These are phyloP conservation scores for Achaetomiella virescens DNA, from an alignment of 495 filamentous ascomycete species.

Conservation along the genomic window DNA sequence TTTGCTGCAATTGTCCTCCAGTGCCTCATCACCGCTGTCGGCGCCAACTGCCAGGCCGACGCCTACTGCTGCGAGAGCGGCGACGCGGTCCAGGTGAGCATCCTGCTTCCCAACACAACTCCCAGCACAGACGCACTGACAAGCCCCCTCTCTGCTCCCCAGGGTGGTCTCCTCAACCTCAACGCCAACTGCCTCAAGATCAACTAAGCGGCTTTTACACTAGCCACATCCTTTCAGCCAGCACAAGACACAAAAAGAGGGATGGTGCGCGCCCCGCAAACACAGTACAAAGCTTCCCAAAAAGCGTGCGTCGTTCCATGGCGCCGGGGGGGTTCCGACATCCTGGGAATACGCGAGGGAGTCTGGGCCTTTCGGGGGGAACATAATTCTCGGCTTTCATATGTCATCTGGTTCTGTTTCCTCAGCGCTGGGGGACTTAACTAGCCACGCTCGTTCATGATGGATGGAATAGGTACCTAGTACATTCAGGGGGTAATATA, in stretches of 20 bases:
- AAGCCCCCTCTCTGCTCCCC: not conserved
- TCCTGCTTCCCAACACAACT: no score
- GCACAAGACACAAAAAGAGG: not conserved
- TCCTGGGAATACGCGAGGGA: not conserved
- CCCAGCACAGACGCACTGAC: not conserved
- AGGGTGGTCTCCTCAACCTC: constrained; percentile 7
- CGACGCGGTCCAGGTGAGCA: not conserved
- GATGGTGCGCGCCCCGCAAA: not conserved
- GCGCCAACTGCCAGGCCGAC: not conserved
- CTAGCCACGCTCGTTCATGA: constrained; percentile 4
- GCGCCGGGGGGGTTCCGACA: not conserved
- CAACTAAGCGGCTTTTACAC: not conserved
- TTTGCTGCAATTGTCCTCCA: constrained; percentile 6
- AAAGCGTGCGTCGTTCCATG: not conserved
- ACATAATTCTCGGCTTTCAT: not conserved
- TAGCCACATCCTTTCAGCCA: not conserved
- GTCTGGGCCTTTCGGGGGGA: not conserved
- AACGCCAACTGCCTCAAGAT: constrained; percentile 5
- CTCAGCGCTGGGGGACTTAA: constrained; percentile 6
- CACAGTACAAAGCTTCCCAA: not conserved
- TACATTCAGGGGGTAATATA: not conserved
- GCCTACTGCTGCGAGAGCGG: constrained; percentile 10
- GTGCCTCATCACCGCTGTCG: not conserved
- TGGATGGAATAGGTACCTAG: not conserved
- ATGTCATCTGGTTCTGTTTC: constrained; percentile 1